Evolutionary conservation across 805 yeast genomes (phyloP).

Genomic region (Metschnikowia proteae): DNA sequence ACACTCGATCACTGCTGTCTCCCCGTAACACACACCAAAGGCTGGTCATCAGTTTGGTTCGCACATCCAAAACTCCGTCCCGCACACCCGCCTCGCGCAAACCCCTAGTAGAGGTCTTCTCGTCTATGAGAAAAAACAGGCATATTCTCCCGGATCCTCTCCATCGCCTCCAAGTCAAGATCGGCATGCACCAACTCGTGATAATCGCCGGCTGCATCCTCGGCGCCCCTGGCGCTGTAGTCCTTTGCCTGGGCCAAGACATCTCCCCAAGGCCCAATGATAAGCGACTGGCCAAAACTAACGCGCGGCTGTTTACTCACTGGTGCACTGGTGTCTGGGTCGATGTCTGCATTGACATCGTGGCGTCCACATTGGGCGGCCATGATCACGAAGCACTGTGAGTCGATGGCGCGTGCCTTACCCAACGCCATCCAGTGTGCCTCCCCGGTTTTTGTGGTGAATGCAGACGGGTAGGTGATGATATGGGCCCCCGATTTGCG

Average conservation of each 20-base stretch:
- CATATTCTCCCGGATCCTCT: conserved; percentile 60
- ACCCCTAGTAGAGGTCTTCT: conserved; percentile 40
- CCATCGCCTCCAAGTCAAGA: conserved; percentile 50
- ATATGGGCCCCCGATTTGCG: conserved; percentile 71
- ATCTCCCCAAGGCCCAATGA: conserved; percentile 91
- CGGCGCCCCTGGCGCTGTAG: conserved; percentile 24
- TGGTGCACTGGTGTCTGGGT: conserved; percentile 16
- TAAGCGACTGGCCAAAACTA: conserved; percentile 83
- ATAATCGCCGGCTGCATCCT: conserved; percentile 35
- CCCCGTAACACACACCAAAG: too few species aligned
- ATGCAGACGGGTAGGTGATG: conserved; percentile 84
- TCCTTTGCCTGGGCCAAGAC: conserved; percentile 51
- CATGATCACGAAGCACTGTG: conserved; percentile 82
- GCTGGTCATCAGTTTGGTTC: not conserved
- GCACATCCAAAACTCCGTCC: too few species aligned
- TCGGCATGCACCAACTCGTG: conserved; percentile 56
- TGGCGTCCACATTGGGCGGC: conserved; percentile 87
- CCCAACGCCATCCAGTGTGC: conserved; percentile 87
- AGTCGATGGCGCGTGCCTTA: conserved; percentile 79
- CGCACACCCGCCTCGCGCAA: too few species aligned
- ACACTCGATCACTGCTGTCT: too few species aligned
- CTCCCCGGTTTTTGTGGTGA: conserved; percentile 85
- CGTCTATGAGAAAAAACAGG: conserved; percentile 76
- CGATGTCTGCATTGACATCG: conserved; percentile 43
- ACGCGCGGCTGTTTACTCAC: conserved; percentile 41